A percentile compares a stretch with the other conserved stretches of the same genome.
Conservation (phyloP, 805 yeast genomes). For the Diddensiella transvaalensis region DNA sequence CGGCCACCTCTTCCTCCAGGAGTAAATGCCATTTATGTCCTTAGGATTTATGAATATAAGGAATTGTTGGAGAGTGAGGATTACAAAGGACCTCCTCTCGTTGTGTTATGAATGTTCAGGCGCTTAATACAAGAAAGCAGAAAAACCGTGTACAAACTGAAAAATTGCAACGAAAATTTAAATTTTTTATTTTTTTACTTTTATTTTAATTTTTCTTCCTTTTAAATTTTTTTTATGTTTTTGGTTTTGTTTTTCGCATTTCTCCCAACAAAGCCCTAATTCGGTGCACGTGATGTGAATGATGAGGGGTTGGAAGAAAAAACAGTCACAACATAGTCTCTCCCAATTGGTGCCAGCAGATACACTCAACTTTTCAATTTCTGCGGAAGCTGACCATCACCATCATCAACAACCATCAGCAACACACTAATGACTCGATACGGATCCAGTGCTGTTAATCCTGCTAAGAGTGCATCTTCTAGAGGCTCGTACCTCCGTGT, state of each 20-base stretch:
- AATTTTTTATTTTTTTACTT: neutral
- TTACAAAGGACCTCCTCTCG: no score
- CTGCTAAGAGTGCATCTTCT: constrained; percentile 98
- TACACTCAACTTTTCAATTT: neutral
- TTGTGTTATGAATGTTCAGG: neutral
- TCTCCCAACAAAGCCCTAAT: constrained; percentile 1
- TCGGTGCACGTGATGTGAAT: neutral
- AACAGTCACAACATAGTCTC: neutral
- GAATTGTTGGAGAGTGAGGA: no score
- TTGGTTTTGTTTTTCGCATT: neutral
- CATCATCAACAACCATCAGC: neutral
- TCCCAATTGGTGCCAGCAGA: neutral
- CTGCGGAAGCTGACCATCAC: constrained; percentile 2
- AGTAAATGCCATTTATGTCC: constrained; percentile 65
- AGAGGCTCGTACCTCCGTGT: constrained; percentile 99
- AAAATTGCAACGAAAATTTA: no score
- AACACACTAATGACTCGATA: constrained; percentile 84
- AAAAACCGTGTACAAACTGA: no score
- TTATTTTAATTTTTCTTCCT: no score
- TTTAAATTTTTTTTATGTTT: neutral
- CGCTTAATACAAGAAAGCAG: neutral
- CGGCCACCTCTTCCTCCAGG: constrained; percentile 44
- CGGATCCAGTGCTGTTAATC: constrained; percentile 99
- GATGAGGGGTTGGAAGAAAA: neutral
- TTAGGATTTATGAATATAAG: no score